Percentiles rank a stretch among this genome's conserved stretches.
phyloP scores from a whole-genome alignment of 108 stramenopile genomes.

The Stephanodiscus minutulus region DNA sequence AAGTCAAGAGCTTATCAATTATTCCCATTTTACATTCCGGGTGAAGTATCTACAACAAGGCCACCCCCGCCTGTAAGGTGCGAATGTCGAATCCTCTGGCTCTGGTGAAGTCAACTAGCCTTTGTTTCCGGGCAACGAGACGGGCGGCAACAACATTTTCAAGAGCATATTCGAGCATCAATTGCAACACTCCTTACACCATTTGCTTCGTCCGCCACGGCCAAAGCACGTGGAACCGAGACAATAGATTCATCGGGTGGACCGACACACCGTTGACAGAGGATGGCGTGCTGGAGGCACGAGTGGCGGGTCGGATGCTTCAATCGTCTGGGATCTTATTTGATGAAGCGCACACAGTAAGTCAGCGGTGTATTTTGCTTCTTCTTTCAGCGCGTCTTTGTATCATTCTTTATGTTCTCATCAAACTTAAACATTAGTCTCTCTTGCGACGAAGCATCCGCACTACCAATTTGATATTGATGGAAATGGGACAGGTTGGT shows the following conservation, averaged over 20 bases:
- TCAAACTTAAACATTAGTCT: constrained; percentile 23
- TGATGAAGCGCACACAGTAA: constrained; percentile 82
- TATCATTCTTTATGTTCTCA: constrained; percentile 34
- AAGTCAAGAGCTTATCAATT: too few species aligned
- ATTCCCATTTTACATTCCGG: not conserved
- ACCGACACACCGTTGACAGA: constrained; percentile 92
- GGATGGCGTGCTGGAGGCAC: constrained; percentile 92
- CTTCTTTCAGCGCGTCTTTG: not conserved
- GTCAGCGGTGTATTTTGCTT: not conserved
- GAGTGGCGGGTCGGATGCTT: constrained; percentile 88
- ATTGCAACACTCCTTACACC: constrained; percentile 61
- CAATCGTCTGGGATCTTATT: constrained; percentile 61
- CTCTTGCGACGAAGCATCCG: constrained; percentile 87
- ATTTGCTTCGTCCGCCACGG: constrained; percentile 83
- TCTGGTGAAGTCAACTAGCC: not conserved
- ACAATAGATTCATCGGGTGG: constrained; percentile 94
- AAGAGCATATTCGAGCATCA: constrained; percentile 24
- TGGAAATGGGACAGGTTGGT: constrained; percentile 79
- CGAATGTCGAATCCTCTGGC: not conserved
- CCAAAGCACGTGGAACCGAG: constrained; percentile 93
- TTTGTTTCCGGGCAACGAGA: not conserved
- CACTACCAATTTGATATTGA: constrained; percentile 75
- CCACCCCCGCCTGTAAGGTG: too few species aligned
- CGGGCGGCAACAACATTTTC: not conserved
- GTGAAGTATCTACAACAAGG: too few species aligned